Conservation (phyloP, 495 filamentous ascomycete genomes). For the Lasiosphaeris hirsuta region DNA sequence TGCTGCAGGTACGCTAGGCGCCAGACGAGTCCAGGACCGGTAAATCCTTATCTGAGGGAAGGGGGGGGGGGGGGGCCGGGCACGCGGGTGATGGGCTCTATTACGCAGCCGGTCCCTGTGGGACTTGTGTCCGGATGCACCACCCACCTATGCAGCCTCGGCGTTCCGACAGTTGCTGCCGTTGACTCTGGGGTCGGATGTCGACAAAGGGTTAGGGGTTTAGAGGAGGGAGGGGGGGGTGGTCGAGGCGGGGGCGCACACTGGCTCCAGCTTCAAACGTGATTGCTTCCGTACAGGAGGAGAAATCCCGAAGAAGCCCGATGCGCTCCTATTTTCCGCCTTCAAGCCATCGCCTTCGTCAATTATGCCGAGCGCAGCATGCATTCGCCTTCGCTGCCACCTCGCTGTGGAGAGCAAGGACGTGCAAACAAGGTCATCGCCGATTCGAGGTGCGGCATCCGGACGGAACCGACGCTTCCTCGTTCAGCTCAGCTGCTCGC, state of each 20-base stretch:
- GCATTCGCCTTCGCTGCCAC: no score
- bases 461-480: no score
- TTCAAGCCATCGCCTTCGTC: no score
- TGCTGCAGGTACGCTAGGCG: not conserved
- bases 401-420: no score
- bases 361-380: no score
- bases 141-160: not conserved
- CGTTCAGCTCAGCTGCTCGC: no score
- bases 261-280: not conserved
- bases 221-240: not conserved
- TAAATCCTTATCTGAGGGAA: not conserved
- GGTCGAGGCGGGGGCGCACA: no score
- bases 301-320: no score
- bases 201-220: not conserved
- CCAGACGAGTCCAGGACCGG: not conserved
- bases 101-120: not conserved
- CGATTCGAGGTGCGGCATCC: no score
- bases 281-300: not conserved
- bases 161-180: not conserved
- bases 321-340: no score
- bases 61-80: not conserved
- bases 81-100: not conserved
- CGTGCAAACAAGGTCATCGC: no score
- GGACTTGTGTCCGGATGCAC: not conserved
- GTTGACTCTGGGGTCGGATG: constrained; percentile 1